phyloP scores from a whole-genome alignment of 371 early-diverging fungal species.

The Syncephalastrum sp. region DNA sequence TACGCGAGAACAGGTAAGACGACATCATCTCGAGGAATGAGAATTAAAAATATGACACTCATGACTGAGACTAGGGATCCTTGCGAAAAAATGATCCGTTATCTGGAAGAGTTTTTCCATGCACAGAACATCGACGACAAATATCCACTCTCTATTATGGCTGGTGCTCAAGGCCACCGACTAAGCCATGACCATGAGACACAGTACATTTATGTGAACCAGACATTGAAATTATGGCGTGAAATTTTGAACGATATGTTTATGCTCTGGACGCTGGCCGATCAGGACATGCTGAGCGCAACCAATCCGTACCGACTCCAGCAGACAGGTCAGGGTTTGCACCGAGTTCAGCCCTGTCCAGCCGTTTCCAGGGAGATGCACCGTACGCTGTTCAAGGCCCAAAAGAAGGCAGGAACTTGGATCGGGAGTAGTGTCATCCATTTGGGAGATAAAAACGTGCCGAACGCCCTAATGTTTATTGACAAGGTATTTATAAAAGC shows the following conservation, averaged over 20 bases:
- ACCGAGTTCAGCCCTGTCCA: constrained; percentile 85
- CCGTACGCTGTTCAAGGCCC: constrained; percentile 83
- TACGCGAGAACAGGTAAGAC: constrained; percentile 74
- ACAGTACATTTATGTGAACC: constrained; percentile 92
- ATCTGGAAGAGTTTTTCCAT: constrained; percentile 67
- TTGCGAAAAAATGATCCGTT: constrained; percentile 88
- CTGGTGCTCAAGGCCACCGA: constrained; percentile 85
- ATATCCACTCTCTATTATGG: constrained; percentile 80
- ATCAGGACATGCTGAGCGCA: constrained; percentile 77
- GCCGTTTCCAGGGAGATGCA: constrained; percentile 85
- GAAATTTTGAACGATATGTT: constrained; percentile 97
- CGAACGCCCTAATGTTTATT: constrained; percentile 94
- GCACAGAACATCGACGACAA: constrained; percentile 54
- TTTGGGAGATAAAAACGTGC: constrained; percentile 92
- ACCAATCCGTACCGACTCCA: constrained; percentile 79
- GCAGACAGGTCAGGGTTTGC: constrained; percentile 96
- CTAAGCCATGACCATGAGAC: constrained; percentile 89
- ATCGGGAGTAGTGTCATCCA: constrained; percentile 95
- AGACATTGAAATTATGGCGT: constrained; percentile 92
- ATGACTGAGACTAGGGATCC: constrained; percentile 68
- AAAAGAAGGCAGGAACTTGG: constrained; percentile 87
- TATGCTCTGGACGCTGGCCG: constrained; percentile 90
- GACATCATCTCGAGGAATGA: neutral
- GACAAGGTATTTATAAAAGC: constrained; percentile 63
- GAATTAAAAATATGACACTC: neutral